Conservation (phyloP, 768 basidiomycete species). For the Cytidiella melzeri region DNA sequence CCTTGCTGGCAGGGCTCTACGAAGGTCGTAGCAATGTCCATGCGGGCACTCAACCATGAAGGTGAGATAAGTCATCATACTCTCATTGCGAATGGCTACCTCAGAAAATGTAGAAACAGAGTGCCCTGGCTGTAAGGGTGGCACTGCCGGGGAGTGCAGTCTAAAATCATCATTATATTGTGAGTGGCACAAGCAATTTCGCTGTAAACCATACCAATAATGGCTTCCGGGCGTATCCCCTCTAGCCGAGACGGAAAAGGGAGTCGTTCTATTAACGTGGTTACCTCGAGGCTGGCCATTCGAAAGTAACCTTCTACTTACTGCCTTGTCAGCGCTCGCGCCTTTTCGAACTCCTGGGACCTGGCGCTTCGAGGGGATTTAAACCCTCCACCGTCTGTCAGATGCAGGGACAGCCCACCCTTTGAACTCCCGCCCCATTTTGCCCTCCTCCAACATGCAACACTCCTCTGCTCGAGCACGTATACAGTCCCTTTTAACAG, state of each 20-base stretch:
- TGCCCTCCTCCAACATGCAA: not conserved
- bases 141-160: no score
- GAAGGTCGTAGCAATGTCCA: no score
- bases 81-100: no score
- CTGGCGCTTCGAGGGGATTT: not conserved
- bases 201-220: no score
- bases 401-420: not conserved
- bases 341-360: not conserved
- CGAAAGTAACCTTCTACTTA: not conserved
- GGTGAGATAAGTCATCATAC: no score
- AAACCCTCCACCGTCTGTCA: not conserved
- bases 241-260: not conserved
- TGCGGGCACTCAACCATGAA: no score
- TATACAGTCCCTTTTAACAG: not conserved
- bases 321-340: not conserved
- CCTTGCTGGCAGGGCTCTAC: no score
- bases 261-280: not conserved
- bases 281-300: not conserved
- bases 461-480: not conserved
- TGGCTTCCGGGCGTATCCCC: no score
- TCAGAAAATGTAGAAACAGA: no score
- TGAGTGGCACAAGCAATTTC: no score
- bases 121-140: no score
- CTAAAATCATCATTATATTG: no score
- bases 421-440: not conserved